Conservation (phyloP, 202 grass and related monocot genomes). For the Alloteropsis angusta region DNA sequence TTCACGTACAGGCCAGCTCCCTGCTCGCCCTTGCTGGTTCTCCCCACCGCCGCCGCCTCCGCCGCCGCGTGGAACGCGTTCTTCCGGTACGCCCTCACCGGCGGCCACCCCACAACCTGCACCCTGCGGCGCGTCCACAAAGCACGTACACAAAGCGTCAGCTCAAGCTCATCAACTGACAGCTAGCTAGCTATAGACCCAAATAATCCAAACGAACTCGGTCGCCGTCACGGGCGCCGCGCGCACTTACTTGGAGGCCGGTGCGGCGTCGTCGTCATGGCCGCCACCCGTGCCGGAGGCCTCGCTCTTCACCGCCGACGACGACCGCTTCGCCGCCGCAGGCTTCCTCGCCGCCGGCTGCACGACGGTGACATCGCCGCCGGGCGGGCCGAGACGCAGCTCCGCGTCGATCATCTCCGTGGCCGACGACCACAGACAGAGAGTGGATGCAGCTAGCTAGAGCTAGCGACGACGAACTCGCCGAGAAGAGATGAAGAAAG, state of each 20-base stretch:
- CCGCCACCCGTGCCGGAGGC: conserved; percentile 36
- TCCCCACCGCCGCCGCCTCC: neutral
- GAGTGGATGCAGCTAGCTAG: neutral
- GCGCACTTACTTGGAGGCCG: conserved; percentile 44
- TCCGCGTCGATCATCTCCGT: conserved; percentile 57
- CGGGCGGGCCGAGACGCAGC: conserved; percentile 70
- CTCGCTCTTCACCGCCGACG: conserved; percentile 23
- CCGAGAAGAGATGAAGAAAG: neutral
- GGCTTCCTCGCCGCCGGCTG: neutral
- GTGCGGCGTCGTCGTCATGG: conserved; percentile 24
- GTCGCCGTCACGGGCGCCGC: neutral
- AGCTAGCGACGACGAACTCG: neutral
- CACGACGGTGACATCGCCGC: conserved; percentile 4
- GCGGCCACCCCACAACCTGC: conserved; percentile 91
- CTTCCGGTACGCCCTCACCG: conserved; percentile 67
- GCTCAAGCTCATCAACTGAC: neutral
- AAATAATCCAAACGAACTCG: neutral
- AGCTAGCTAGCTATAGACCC: neutral
- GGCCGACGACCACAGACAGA: neutral
- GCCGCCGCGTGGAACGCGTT: conserved; percentile 44
- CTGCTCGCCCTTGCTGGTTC: neutral
- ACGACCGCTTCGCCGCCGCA: conserved; percentile 4
- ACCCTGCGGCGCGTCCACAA: conserved; percentile 29
- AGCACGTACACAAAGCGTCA: neutral
- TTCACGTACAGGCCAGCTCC: conserved; percentile 63